Conservation (phyloP, 2,329 filamentous ascomycete genomes). For the Aspergillus sp. region DNA sequence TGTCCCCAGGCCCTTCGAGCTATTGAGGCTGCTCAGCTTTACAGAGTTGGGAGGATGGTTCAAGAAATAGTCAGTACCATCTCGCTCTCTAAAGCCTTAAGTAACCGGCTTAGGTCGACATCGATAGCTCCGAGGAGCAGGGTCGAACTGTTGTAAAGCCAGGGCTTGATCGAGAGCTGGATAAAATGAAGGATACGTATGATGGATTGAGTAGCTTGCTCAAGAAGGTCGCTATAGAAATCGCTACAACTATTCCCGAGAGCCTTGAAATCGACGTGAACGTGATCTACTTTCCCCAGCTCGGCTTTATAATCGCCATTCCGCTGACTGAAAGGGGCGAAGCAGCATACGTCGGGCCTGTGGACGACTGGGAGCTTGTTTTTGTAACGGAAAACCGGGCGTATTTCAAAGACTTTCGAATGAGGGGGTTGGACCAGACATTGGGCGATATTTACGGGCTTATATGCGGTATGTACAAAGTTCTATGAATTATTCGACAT, state of each 20-base stretch:
- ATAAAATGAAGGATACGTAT: constrained; percentile 74
- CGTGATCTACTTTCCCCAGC: constrained; percentile 86
- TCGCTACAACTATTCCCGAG: constrained; percentile 63
- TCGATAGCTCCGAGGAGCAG: constrained; percentile 70
- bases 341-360: constrained; percentile 63
- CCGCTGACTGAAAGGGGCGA: constrained; percentile 60
- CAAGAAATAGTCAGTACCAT: constrained; percentile 56
- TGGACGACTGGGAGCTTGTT: constrained; percentile 71
- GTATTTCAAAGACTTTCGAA: constrained; percentile 84
- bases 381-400: constrained; percentile 70
- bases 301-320: constrained; percentile 84
- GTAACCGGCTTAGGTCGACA: constrained; percentile 61
- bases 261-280: constrained; percentile 58
- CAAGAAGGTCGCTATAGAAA: constrained; percentile 62
- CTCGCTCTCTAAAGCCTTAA: too few relatives aligned
- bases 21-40: constrained; percentile 60
- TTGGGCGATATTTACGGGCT: constrained; percentile 82
- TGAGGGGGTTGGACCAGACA: constrained; percentile 75
- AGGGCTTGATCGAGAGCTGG: constrained; percentile 72
- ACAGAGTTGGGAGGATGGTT: constrained; percentile 68
- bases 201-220: constrained; percentile 75
- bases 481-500: not conserved
- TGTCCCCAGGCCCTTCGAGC: constrained; percentile 54
- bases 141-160: constrained; percentile 70
- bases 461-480: constrained; percentile 65